A percentile compares a stretch with the other conserved stretches of the same genome.
Conservation (phyloP, 108 stramenopile genomes). For the Cyclotella sp. region DNA sequence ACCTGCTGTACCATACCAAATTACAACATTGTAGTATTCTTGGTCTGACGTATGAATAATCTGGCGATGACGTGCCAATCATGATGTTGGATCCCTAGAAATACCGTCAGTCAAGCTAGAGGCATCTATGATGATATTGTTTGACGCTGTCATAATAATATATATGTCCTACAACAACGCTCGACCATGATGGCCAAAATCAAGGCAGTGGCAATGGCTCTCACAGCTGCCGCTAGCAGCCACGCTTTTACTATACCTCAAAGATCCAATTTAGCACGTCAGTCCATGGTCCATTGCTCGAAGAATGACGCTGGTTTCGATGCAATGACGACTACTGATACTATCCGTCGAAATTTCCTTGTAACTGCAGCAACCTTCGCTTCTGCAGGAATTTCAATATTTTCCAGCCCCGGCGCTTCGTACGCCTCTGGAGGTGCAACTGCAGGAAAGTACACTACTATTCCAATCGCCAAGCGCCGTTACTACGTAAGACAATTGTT, state of each 20-base stretch:
- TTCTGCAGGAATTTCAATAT: slow-evolving; percentile 16
- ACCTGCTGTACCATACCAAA: no score
- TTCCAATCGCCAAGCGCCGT: slow-evolving; percentile 84
- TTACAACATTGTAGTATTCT: no score
- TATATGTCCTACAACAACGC: no score
- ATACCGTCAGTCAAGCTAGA: no score
- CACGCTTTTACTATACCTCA: neutral
- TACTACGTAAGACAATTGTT: slow-evolving; percentile 54
- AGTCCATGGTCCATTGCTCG: neutral
- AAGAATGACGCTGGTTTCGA: neutral
- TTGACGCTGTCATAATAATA: no score
- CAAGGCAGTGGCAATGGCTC: neutral
- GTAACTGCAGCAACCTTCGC: neutral
- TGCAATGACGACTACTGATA: neutral
- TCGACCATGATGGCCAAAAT: neutral
- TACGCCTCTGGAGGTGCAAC: slow-evolving; percentile 70
- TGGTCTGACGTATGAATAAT: no score
- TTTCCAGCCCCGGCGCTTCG: slow-evolving; percentile 9
- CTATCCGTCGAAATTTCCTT: slow-evolving; percentile 21
- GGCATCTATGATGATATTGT: no score
- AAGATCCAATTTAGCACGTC: neutral
- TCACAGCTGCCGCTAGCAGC: neutral
- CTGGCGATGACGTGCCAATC: no score
- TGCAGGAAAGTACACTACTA: slow-evolving; percentile 89
- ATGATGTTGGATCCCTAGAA: no score